phyloP scores from a whole-genome alignment of 331 rosid genomes.

The Phaseolus coccineus region DNA sequence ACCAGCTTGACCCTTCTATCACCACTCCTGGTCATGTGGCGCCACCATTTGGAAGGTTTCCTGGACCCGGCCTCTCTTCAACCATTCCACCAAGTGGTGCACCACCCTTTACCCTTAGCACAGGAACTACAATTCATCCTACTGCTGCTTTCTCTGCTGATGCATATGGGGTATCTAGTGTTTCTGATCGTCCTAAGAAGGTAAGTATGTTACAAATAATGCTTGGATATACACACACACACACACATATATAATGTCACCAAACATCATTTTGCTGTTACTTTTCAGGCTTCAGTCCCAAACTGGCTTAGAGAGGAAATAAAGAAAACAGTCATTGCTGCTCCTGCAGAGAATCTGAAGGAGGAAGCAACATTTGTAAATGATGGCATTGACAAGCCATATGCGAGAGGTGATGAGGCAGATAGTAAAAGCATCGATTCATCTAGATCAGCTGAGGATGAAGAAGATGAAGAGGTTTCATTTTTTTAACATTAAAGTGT shows the following conservation, averaged over 20 bases:
- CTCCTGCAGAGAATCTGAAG: conserved; percentile 73
- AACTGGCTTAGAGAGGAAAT: conserved; percentile 98
- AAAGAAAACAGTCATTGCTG: conserved; percentile 80
- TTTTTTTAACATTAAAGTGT: conserved; percentile 32
- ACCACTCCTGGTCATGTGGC: conserved; percentile 71
- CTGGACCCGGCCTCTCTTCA: conserved; percentile 72
- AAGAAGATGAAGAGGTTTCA: conserved; percentile 91
- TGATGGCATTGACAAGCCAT: conserved; percentile 65
- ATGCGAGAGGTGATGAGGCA: conserved; percentile 64
- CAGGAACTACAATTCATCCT: conserved; percentile 71
- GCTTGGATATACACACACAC: conserved; percentile 20
- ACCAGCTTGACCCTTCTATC: conserved; percentile 80
- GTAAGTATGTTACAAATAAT: conserved; percentile 51
- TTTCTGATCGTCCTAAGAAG: conserved; percentile 96
- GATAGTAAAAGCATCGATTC: conserved; percentile 86
- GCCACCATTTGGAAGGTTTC: conserved; percentile 83
- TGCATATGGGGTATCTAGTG: conserved; percentile 74
- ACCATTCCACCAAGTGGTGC: conserved; percentile 67
- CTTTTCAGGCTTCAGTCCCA: conserved; percentile 90
- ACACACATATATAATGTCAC: background rate
- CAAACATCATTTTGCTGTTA: conserved; percentile 36
- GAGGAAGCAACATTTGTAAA: conserved; percentile 60
- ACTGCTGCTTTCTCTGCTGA: conserved; percentile 75
- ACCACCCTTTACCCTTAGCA: conserved; percentile 63
- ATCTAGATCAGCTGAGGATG: conserved; percentile 87